Base-by-base conservation (phyloP, 495 filamentous ascomycete species). In the Neurospora sp. region DNA sequence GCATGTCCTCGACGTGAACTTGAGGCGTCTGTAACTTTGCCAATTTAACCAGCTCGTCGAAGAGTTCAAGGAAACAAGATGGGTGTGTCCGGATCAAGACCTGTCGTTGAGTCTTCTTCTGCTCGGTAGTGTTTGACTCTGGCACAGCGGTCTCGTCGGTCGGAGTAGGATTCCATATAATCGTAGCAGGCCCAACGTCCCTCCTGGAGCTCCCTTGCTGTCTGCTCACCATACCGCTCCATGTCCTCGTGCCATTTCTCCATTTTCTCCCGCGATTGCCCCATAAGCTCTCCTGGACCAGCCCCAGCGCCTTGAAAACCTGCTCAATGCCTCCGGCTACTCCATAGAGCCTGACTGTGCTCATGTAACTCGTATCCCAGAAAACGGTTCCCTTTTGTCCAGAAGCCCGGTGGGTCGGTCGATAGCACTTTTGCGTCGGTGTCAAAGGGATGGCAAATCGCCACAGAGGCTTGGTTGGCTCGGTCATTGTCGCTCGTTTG, bases 301-400 rank as follows among this genome's bases (percentile, higher is more conserved):
- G 79, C 2, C 89, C 89, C 1, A 97, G 74, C 4, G 81, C 84
- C 71, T 83, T 87, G 39, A 98, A 75, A 31, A 96, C 82, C 27
- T 86, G 87, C 71, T 89, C 83, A 31, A 97, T 78, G 37, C 88
- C 90, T 14, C 82, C 76, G 53, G 88, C 86, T 4, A 83, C 78
- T 8, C 96, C 96, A 72, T 92, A 91, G 2, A 98, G 76, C 40
- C 90, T 87, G 74, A 97, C 90, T 3, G 93, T 98, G 78, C 93
- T 90, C 83, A 96, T 93, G 79, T 97, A 99, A 78, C 94, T 98
- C 88, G 89, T 93, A 82, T 99, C 96, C 95, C 96, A 99, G 10
- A 95, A 86, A 20, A 90, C 85, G 20, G 88, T 89, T 14, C 86
- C 84, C 69, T 83, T 83, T 47, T 86, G 83, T 53, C 81, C 81